Percentiles rank a stretch among this genome's conserved stretches.
Evolutionary conservation across 108 stramenopile species (phyloP).

Genomic region (Pseudonitzschia pungens): DNA sequence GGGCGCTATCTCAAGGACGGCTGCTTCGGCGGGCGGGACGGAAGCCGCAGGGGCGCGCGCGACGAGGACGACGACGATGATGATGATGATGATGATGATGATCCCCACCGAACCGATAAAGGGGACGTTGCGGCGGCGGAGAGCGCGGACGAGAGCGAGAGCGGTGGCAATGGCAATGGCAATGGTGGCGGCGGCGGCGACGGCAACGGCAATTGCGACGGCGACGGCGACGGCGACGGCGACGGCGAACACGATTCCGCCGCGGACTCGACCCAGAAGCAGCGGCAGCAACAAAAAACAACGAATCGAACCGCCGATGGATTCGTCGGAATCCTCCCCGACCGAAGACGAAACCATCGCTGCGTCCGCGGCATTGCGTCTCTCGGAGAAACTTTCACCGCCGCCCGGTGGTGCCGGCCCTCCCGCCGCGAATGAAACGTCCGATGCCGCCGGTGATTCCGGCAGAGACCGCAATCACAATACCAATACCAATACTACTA

Average conservation of each 20-base stretch:
- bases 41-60: not conserved
- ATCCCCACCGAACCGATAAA: conserved; percentile 12
- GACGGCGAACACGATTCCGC: not conserved
- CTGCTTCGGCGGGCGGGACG: not conserved
- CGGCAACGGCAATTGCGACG: conserved; percentile 20
- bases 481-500: not conserved
- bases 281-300: not conserved
- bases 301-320: too few relatives aligned
- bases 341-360: not conserved
- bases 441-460: not conserved
- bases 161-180: too few relatives aligned
- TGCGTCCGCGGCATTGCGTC: too few relatives aligned
- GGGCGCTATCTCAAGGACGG: not conserved
- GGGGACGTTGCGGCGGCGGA: not conserved
- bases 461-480: not conserved
- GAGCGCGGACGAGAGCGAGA: conserved; percentile 15
- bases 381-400: too few relatives aligned
- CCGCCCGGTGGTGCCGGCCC: too few relatives aligned
- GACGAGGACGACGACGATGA: conserved; percentile 23
- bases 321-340: not conserved
- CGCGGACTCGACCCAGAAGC: not conserved
- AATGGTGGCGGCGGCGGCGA: not conserved
- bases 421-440: too few relatives aligned
- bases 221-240: too few relatives aligned
- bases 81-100: conserved; percentile 23